A percentile compares a stretch with the other conserved stretches of the same genome.
These are phyloP conservation scores for Alternaria viburni DNA, from an alignment of 2,329 filamentous ascomycete species.

Conservation along the genomic window DNA sequence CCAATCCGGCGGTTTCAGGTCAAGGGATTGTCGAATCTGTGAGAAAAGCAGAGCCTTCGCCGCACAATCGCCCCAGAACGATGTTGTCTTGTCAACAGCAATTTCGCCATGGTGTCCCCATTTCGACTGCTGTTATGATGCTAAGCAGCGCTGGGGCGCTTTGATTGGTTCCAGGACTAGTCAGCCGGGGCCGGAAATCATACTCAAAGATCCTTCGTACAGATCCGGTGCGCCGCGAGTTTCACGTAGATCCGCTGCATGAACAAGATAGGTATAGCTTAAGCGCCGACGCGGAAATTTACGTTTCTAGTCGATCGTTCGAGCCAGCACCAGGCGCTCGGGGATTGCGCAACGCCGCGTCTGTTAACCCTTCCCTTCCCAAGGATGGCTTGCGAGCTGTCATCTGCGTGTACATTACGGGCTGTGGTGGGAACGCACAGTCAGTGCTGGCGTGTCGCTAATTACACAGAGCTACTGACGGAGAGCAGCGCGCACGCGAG, in stretches of 20 bases:
- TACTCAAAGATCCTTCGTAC: slow-evolving; percentile 38
- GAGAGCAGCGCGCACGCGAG: slow-evolving; percentile 24
- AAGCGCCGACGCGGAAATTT: slow-evolving; percentile 44
- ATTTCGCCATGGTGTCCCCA: slow-evolving; percentile 15
- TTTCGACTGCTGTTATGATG: slow-evolving; percentile 12
- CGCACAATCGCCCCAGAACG: not conserved
- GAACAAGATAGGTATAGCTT: slow-evolving; percentile 37
- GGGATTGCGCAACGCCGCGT: slow-evolving; percentile 49
- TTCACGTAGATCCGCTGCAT: slow-evolving; percentile 41
- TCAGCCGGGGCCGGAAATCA: slow-evolving; percentile 33
- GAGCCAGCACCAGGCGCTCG: slow-evolving; percentile 46
- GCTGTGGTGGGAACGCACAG: slow-evolving; percentile 24
- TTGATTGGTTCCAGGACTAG: slow-evolving; percentile 30
- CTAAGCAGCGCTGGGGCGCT: not conserved
- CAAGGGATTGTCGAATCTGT: not conserved
- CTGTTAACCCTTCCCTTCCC: slow-evolving; percentile 28
- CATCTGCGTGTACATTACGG: slow-evolving; percentile 20
- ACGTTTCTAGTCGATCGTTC: slow-evolving; percentile 41
- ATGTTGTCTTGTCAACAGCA: slow-evolving; percentile 8
- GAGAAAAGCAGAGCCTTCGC: not conserved
- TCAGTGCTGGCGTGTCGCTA: slow-evolving; percentile 22
- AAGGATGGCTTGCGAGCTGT: slow-evolving; percentile 20
- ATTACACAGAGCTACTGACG: slow-evolving; percentile 17
- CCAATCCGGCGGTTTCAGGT: slow-evolving; percentile 1
- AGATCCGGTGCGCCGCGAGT: slow-evolving; percentile 43